Conservation (phyloP, 225 moss, liverwort and hornwort species). For the Asterella californica region DNA sequence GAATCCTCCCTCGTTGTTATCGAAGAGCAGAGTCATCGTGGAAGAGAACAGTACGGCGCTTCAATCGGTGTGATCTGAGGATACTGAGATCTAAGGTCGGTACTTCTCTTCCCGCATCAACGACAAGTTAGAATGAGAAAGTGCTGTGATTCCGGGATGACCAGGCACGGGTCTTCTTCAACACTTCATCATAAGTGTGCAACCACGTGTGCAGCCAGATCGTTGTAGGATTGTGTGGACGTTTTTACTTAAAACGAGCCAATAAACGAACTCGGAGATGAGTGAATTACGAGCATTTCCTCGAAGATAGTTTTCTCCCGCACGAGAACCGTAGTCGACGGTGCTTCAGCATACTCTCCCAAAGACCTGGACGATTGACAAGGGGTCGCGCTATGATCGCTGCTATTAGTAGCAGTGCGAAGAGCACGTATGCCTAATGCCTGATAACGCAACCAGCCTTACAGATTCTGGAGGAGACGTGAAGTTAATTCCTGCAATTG, state of each 20-base stretch:
- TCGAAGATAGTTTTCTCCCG: neutral
- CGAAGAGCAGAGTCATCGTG: constrained; percentile 65
- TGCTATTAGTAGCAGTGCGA: neutral
- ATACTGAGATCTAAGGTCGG: neutral
- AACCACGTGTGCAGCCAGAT: neutral
- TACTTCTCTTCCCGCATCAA: neutral
- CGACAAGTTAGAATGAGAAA: neutral
- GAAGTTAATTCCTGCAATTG: neutral
- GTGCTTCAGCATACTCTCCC: constrained; percentile 13
- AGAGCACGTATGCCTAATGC: neutral
- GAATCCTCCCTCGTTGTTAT: constrained; percentile 60
- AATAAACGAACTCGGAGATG: neutral
- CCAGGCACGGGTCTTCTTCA: neutral
- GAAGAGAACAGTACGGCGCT: neutral
- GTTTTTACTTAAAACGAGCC: too few species aligned
- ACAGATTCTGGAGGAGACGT: neutral
- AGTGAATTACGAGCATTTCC: neutral
- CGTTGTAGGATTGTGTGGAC: neutral
- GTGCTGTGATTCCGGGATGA: neutral
- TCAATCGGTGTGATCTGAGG: neutral
- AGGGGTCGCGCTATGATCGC: neutral
- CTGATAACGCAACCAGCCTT: neutral
- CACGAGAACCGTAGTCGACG: constrained; percentile 10
- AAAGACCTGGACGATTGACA: neutral
- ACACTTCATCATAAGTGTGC: too few species aligned